Percentiles rank a stretch among this genome's conserved stretches.
Conservation (phyloP, 140 eudicot species). For the Anethum foeniculum region DNA sequence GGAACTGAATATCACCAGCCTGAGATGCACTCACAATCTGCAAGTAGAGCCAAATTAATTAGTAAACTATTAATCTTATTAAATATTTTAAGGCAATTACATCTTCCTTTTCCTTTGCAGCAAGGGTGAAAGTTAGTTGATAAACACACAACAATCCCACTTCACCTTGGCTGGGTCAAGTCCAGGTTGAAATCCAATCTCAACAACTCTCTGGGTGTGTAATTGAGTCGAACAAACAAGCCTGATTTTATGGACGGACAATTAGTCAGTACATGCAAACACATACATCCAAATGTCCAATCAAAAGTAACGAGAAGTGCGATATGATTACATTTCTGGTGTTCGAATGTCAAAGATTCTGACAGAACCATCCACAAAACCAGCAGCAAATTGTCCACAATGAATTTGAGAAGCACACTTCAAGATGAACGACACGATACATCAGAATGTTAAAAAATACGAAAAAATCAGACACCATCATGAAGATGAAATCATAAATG, state of each 20-base stretch:
- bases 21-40: slow-evolving; percentile 95
- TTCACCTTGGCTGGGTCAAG: slow-evolving; percentile 85
- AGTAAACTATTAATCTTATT: background rate
- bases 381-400: slow-evolving; percentile 84
- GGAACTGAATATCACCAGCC: slow-evolving; percentile 92
- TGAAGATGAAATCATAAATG: background rate
- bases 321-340: slow-evolving; percentile 62
- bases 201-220: slow-evolving; percentile 69
- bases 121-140: background rate
- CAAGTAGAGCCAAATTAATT: background rate
- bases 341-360: slow-evolving; percentile 87
- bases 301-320: background rate
- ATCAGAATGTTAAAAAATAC: background rate
- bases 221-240: slow-evolving; percentile 67
- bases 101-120: background rate
- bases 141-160: background rate
- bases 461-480: background rate
- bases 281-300: background rate
- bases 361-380: slow-evolving; percentile 85
- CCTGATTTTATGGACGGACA: slow-evolving; percentile 30
- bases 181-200: slow-evolving; percentile 94
- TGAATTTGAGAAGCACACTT: slow-evolving; percentile 95
- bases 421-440: slow-evolving; percentile 1
- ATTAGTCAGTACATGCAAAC: background rate
- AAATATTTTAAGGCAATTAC: background rate